Evolutionary conservation across 345 rosid species (phyloP).

Genomic region (Euphorbia pulcherrima): DNA sequence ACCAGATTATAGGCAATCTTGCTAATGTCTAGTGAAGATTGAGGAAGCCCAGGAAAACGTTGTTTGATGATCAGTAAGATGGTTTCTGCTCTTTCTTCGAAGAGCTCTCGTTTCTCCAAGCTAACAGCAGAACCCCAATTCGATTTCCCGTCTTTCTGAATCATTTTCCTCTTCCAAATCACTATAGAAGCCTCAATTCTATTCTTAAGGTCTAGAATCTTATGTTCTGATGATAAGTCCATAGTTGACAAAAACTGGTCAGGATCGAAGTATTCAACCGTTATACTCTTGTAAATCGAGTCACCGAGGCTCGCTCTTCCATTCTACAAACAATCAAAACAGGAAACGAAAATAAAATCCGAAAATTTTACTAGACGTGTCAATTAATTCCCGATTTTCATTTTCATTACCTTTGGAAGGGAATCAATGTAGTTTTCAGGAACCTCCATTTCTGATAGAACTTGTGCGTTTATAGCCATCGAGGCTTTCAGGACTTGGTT

Average conservation of each 20-base stretch:
- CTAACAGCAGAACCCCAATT: constrained; percentile 82
- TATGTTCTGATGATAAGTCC: constrained; percentile 77
- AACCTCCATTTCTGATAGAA: constrained; percentile 76
- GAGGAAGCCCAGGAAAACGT: constrained; percentile 70
- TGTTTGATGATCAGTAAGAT: constrained; percentile 72
- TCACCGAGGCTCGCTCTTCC: constrained; percentile 90
- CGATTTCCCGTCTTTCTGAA: constrained; percentile 71
- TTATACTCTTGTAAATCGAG: constrained; percentile 58
- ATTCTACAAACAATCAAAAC: constrained; percentile 38
- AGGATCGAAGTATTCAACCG: constrained; percentile 72
- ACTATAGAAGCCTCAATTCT: constrained; percentile 84
- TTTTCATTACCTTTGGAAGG: constrained; percentile 70
- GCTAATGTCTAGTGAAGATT: constrained; percentile 80
- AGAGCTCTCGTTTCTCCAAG: constrained; percentile 78
- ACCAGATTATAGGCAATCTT: constrained; percentile 77
- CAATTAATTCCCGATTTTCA: neutral
- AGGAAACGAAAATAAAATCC: neutral
- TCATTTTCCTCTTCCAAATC: constrained; percentile 88
- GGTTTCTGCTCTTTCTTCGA: constrained; percentile 89
- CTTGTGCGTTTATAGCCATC: constrained; percentile 91
- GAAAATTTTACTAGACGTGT: constrained; percentile 1
- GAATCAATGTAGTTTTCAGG: constrained; percentile 85
- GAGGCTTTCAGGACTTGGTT: constrained; percentile 93
- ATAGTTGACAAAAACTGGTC: constrained; percentile 62
- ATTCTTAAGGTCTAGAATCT: constrained; percentile 77